Percentiles rank a stretch among this genome's conserved stretches.
Evolutionary conservation across 2,329 filamentous ascomycete species (phyloP).

Genomic region (Emydomyces testavorans): DNA sequence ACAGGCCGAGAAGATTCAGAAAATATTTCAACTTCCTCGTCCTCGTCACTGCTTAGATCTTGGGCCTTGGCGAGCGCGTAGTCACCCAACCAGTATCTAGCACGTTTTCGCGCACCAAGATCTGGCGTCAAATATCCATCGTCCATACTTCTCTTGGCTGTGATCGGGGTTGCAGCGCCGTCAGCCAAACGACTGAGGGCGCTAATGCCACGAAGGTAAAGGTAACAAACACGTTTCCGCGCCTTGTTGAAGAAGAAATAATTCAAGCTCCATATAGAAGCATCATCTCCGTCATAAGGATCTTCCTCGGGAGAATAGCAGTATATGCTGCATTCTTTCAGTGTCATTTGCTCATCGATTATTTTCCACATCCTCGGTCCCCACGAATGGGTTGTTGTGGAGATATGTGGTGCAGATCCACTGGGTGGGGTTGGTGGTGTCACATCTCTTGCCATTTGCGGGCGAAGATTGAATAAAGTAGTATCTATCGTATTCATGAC

Average conservation of each 20-base stretch:
- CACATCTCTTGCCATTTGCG: conserved; percentile 39
- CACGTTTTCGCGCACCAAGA: conserved; percentile 61
- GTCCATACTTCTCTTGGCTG: conserved; percentile 38
- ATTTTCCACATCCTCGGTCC: conserved; percentile 82
- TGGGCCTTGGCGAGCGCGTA: conserved; percentile 37
- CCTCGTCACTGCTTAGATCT: conserved; percentile 28
- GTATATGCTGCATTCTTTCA: conserved; percentile 81
- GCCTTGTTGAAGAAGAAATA: conserved; percentile 97
- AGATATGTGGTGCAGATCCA: conserved; percentile 38
- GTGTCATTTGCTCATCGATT: conserved; percentile 87
- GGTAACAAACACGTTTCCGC: conserved; percentile 82
- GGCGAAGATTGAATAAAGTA: conserved; percentile 74
- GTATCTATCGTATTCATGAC: conserved; percentile 83
- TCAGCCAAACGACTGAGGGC: conserved; percentile 56
- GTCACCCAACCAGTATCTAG: conserved; percentile 78
- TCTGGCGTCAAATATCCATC: conserved; percentile 41
- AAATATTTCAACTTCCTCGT: conserved; percentile 17
- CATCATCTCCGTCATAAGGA: conserved; percentile 85
- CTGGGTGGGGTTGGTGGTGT: conserved; percentile 33
- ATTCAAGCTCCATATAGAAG: conserved; percentile 86
- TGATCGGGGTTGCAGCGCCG: conserved; percentile 33
- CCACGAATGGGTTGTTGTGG: conserved; percentile 55
- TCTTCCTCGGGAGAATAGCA: conserved; percentile 82
- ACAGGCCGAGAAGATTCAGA: conserved; percentile 20
- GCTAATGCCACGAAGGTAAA: conserved; percentile 79